These are phyloP conservation scores for Hibiscus mutabilis DNA, from an alignment of 345 rosid genomes.

Conservation along the genomic window DNA sequence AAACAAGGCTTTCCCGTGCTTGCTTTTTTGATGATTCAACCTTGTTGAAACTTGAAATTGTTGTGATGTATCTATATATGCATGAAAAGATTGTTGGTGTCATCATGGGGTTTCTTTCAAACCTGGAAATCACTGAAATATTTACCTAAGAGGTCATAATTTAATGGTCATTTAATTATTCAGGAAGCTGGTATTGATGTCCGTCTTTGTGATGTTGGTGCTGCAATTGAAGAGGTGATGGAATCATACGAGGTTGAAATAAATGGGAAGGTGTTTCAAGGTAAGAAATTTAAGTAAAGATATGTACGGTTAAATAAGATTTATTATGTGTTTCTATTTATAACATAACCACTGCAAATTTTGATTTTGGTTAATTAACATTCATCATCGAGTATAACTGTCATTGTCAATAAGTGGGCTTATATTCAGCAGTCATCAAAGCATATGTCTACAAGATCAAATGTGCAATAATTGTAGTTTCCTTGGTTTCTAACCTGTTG, in stretches of 20 bases:
- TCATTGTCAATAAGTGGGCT: background rate
- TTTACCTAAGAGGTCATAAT: background rate
- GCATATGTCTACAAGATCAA: background rate
- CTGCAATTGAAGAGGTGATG: constrained; percentile 99
- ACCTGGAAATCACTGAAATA: background rate
- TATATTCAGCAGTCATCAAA: background rate
- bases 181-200: constrained; percentile 97
- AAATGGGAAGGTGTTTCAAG: constrained; percentile 86
- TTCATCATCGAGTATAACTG: background rate
- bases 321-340: background rate
- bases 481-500: background rate
- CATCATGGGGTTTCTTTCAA: background rate
- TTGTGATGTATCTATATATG: background rate
- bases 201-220: constrained; percentile 91
- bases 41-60: background rate
- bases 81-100: background rate
- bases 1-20: background rate
- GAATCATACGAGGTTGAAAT: constrained; percentile 97
- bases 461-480: background rate
- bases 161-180: constrained; percentile 13
- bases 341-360: background rate
- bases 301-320: background rate
- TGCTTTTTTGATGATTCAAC: background rate
- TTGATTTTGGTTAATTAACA: background rate
- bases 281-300: constrained; percentile 29